Conservation (phyloP, 2,329 filamentous ascomycete species). For the Alternaria ventricosa region DNA sequence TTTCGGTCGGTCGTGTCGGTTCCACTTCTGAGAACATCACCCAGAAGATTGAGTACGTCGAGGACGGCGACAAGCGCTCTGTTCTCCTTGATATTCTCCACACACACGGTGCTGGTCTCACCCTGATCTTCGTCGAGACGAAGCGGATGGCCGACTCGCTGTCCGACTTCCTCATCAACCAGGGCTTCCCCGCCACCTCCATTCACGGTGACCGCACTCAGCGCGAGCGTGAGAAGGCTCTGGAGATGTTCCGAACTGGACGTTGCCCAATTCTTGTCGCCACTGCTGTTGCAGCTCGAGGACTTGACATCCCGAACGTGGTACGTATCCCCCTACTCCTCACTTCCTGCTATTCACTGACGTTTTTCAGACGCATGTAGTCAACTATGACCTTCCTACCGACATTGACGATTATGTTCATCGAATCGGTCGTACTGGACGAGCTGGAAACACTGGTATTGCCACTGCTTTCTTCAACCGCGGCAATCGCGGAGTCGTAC, state of each 20-base stretch:
- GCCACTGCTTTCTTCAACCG: constrained; percentile 99
- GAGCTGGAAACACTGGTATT: constrained; percentile 98
- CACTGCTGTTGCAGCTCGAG: constrained; percentile 87
- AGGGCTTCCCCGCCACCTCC: constrained; percentile 96
- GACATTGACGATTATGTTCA: constrained; percentile 99
- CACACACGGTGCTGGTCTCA: constrained; percentile 87
- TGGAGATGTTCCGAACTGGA: constrained; percentile 96
- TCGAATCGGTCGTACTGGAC: constrained; percentile 98
- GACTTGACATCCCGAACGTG: no score
- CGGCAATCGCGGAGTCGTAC: constrained; percentile 96
- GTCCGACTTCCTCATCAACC: constrained; percentile 98
- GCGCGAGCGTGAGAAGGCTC: constrained; percentile 95
- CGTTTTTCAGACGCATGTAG: no score
- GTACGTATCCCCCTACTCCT: no score
- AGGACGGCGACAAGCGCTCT: constrained; percentile 96
- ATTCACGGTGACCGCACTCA: constrained; percentile 99
- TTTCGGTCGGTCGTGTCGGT: constrained; percentile 97
- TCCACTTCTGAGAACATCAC: constrained; percentile 99
- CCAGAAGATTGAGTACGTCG: constrained; percentile 97
- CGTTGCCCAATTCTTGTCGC: constrained; percentile 96
- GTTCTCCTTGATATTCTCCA: constrained; percentile 97
- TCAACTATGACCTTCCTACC: constrained; percentile 99
- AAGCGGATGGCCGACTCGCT: constrained; percentile 99
- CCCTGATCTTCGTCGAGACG: constrained; percentile 97
- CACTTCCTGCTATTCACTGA: no score